Conservation (phyloP, 2,329 filamentous ascomycete genomes). For the Capronia coronata region DNA sequence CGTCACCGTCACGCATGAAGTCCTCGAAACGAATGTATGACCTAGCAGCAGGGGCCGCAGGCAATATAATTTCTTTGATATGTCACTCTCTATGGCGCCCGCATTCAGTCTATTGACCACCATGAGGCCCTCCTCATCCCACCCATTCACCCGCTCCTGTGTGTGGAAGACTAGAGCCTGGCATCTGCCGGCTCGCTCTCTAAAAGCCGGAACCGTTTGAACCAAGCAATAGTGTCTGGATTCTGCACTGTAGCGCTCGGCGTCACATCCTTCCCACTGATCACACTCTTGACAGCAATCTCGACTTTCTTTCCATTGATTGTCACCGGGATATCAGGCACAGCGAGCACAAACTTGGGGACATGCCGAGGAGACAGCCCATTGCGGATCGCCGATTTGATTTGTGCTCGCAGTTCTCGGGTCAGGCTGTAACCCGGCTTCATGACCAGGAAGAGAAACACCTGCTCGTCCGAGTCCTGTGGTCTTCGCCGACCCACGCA, state of each 20-base stretch:
- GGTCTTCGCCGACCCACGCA: conserved; percentile 15
- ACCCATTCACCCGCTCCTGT: no score
- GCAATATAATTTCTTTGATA: no score
- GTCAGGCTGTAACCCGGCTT: conserved; percentile 4
- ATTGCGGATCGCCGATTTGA: conserved; percentile 58
- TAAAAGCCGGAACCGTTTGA: not conserved
- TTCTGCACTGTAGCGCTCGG: not conserved
- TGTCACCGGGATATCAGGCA: conserved; percentile 16
- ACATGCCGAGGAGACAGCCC: conserved; percentile 50
- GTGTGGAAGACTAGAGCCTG: not conserved
- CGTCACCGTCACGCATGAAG: no score
- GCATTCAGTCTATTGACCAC: no score
- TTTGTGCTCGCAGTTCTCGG: conserved; percentile 45
- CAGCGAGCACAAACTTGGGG: conserved; percentile 16
- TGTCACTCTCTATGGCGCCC: no score
- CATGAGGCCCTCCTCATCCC: no score
- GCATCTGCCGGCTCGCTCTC: conserved; percentile 24
- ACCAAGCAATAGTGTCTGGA: not conserved
- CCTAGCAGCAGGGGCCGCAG: no score
- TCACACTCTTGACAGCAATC: conserved; percentile 13
- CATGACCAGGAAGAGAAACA: conserved; percentile 22
- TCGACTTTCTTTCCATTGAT: conserved; percentile 23
- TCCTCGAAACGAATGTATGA: no score
- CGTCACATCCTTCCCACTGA: not conserved
- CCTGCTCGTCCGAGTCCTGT: conserved; percentile 14